Conservation (phyloP, 1,284 basidiomycete species). For the Tylopilus sp. region DNA sequence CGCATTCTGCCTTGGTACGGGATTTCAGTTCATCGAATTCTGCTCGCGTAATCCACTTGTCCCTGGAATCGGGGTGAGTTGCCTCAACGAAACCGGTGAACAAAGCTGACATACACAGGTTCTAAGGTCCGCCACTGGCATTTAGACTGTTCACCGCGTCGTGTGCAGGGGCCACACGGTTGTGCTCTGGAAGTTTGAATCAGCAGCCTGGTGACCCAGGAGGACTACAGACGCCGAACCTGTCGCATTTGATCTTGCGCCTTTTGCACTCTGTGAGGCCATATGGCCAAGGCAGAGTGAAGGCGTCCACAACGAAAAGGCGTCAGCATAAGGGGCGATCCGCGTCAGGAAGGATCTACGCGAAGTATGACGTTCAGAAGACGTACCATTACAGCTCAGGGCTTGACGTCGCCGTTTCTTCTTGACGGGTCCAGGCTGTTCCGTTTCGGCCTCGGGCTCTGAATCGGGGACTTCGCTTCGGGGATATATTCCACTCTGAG, state of each 20-base stretch:
- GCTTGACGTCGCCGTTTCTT: slow-evolving; percentile 74
- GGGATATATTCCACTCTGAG: slow-evolving; percentile 29
- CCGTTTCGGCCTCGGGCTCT: slow-evolving; percentile 45
- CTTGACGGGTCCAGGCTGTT: slow-evolving; percentile 56
- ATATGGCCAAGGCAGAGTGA: slow-evolving; percentile 1
- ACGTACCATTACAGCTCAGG: slow-evolving; percentile 72
- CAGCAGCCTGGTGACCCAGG: slow-evolving; percentile 15
- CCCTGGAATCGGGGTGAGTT: slow-evolving; percentile 36
- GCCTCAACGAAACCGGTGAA: slow-evolving; percentile 3
- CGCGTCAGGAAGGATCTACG: slow-evolving; percentile 12
- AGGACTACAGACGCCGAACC: slow-evolving; percentile 36
- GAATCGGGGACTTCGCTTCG: slow-evolving; percentile 42
- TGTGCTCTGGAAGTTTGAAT: slow-evolving; percentile 39
- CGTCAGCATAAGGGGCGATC: slow-evolving; percentile 1
- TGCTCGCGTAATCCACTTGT: slow-evolving; percentile 52
- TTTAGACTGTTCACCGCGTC: slow-evolving; percentile 50
- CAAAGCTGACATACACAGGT: slow-evolving; percentile 43
- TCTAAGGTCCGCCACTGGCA: slow-evolving; percentile 59
- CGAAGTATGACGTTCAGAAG: slow-evolving; percentile 12
- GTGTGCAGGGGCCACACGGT: slow-evolving; percentile 54
- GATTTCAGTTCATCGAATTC: slow-evolving; percentile 52
- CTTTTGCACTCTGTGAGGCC: slow-evolving; percentile 49
- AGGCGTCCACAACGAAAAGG: neutral
- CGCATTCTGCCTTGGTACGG: slow-evolving; percentile 42
- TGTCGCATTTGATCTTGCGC: slow-evolving; percentile 61